Conservation (phyloP, 1,139 yeast genomes). For the Kurtzmaniella quercitrusa region DNA sequence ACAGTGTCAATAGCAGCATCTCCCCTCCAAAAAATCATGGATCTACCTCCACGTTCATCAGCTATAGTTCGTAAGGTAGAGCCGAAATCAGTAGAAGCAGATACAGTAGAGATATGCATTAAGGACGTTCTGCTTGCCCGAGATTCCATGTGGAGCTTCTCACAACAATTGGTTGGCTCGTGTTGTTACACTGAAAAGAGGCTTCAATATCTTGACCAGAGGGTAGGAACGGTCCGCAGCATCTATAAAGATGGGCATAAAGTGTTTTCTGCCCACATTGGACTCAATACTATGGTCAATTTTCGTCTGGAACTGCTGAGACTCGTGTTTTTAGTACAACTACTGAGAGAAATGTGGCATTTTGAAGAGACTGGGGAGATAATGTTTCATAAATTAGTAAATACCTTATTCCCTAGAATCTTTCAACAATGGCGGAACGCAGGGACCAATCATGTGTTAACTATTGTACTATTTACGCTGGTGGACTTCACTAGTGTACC, state of each 20-base stretch:
- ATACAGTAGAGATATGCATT: constrained; percentile 74
- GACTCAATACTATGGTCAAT: constrained; percentile 71
- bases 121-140: constrained; percentile 80
- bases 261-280: constrained; percentile 61
- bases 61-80: constrained; percentile 48
- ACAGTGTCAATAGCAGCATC: constrained; percentile 58
- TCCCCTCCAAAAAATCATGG: constrained; percentile 57
- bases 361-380: constrained; percentile 96
- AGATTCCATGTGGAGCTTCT: constrained; percentile 90
- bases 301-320: constrained; percentile 90
- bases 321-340: constrained; percentile 76
- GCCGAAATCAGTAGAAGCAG: constrained; percentile 56
- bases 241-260: constrained; percentile 70
- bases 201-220: constrained; percentile 54
- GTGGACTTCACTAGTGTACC: constrained; percentile 63
- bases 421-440: constrained; percentile 84
- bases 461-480: constrained; percentile 84
- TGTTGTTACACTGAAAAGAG: constrained; percentile 70
- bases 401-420: constrained; percentile 84
- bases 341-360: constrained; percentile 96
- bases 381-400: constrained; percentile 86
- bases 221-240: constrained; percentile 58
- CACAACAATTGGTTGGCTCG: constrained; percentile 55
- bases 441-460: constrained; percentile 85
- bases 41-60: constrained; percentile 61